These are phyloP conservation scores for Coemansia sp. DNA, from an alignment of 192 early-diverging fungal genomes.

Conservation along the genomic window DNA sequence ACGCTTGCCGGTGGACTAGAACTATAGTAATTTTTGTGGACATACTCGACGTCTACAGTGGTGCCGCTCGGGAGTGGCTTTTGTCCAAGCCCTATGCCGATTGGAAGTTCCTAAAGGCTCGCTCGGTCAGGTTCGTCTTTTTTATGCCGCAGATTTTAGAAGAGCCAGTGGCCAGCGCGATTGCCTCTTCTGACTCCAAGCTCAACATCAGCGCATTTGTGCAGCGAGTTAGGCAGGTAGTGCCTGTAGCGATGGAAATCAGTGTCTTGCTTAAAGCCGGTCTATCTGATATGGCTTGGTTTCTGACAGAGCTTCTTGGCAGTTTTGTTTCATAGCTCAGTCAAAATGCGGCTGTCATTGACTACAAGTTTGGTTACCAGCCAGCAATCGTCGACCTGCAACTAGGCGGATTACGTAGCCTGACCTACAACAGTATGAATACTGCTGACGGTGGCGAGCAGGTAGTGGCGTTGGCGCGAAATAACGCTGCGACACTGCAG, in stretches of 20 bases:
- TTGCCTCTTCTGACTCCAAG: neutral
- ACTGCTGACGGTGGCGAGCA: neutral
- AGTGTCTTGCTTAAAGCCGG: neutral
- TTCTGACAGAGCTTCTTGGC: neutral
- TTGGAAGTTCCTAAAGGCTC: neutral
- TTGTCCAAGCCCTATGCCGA: neutral
- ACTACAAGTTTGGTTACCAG: neutral
- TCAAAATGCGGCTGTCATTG: neutral
- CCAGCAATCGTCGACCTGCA: neutral
- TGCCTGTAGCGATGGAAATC: neutral
- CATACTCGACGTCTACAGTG: neutral
- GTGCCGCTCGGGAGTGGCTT: neutral
- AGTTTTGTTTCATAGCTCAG: neutral
- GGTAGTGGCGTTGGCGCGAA: neutral
- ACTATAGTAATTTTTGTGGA: neutral
- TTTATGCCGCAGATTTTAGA: neutral
- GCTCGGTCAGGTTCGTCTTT: neutral
- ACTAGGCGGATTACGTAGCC: neutral
- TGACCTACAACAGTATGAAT: too few species aligned
- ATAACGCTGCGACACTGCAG: neutral
- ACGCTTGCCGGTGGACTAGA: neutral
- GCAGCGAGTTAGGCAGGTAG: neutral
- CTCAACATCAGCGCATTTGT: neutral
- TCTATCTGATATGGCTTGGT: too few species aligned
- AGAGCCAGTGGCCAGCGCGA: neutral